phyloP scores from a whole-genome alignment of 78 protist genomes.

The Guillardia theta region DNA sequence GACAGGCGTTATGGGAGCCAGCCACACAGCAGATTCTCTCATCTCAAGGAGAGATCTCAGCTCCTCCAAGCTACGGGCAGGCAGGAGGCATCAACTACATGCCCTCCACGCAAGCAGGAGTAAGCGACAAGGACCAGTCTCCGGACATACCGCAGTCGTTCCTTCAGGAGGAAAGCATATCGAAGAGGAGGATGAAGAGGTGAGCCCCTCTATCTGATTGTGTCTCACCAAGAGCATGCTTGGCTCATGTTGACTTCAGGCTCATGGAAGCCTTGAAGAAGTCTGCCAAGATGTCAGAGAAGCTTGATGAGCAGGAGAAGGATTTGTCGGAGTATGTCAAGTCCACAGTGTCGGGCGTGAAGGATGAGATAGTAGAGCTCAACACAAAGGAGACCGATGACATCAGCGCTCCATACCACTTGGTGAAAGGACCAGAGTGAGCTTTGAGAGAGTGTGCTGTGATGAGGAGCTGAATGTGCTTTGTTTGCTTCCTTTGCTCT shows the following conservation, averaged over 20 bases:
- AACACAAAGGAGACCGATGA: not conserved
- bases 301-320: not conserved
- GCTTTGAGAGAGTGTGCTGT: not conserved
- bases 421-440: not conserved
- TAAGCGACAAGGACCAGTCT: not conserved
- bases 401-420: not conserved
- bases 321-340: not conserved
- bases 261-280: not conserved
- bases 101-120: not conserved
- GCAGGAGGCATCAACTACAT: not conserved
- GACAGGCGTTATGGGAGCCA: no score
- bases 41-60: no score
- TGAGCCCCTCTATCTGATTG: not conserved
- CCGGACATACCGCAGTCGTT: not conserved
- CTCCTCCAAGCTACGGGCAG: not conserved
- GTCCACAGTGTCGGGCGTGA: not conserved
- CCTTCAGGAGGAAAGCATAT: not conserved
- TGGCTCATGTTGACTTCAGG: not conserved
- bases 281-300: not conserved
- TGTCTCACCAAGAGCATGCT: not conserved
- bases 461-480: not conserved
- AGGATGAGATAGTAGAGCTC: not conserved
- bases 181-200: constrained; percentile 1
- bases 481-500: not conserved
- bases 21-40: no score